Evolutionary conservation across 805 yeast species (phyloP).

Genomic region (Candida argentea): DNA sequence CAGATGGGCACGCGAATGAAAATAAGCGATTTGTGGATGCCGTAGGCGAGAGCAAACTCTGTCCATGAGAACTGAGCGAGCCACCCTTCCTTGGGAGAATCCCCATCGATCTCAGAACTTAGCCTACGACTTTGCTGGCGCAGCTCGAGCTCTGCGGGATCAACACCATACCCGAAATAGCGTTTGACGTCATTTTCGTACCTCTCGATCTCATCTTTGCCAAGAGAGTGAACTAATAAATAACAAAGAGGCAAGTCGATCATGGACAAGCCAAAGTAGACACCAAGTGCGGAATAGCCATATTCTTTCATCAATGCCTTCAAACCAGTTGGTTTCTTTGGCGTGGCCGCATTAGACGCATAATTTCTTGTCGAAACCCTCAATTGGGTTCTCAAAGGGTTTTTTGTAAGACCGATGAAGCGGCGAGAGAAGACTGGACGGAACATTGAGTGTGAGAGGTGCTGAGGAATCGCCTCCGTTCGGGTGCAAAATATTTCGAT

Average conservation of each 20-base stretch:
- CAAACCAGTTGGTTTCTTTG: conserved; percentile 33
- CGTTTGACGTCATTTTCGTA: conserved; percentile 53
- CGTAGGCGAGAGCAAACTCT: conserved; percentile 85
- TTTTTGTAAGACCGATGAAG: too few species aligned
- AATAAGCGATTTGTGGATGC: conserved; percentile 79
- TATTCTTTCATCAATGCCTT: conserved; percentile 71
- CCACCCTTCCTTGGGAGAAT: conserved; percentile 3
- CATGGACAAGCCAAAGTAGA: conserved; percentile 62
- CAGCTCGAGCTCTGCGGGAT: conserved; percentile 30
- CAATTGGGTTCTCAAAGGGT: too few species aligned
- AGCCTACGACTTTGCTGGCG: conserved; percentile 23
- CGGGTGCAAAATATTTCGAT: too few species aligned
- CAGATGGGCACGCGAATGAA: conserved; percentile 81
- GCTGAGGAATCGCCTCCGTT: too few species aligned
- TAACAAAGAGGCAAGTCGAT: conserved; percentile 82
- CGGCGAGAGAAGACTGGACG: too few species aligned
- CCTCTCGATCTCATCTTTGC: conserved; percentile 69
- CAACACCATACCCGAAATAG: conserved; percentile 51
- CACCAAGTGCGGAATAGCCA: conserved; percentile 86
- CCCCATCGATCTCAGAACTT: conserved; percentile 4
- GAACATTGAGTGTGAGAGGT: too few species aligned
- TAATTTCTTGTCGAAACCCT: neutral
- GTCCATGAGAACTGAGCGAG: conserved; percentile 47
- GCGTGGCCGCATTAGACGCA: conserved; percentile 1
- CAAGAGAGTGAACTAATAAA: conserved; percentile 72